A percentile compares a stretch with the other conserved stretches of the same genome.
Conservation (phyloP, 176 grass and related monocot species). For the Avena insularis region DNA sequence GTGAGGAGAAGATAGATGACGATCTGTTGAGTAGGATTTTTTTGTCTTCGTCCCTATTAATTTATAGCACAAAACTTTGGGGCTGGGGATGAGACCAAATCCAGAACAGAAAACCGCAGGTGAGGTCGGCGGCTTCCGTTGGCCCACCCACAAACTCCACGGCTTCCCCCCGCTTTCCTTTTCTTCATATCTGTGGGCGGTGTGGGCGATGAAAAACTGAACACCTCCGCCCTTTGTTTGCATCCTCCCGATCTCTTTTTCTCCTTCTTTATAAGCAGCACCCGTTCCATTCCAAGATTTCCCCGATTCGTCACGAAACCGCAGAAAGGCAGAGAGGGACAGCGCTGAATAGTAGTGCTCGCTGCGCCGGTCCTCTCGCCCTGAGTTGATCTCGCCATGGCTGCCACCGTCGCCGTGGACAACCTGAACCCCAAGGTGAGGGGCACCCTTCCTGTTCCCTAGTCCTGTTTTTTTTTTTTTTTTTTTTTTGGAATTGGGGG, state of each 20-base stretch:
- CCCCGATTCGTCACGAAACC: conserved; percentile 55
- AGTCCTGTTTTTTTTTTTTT: neutral
- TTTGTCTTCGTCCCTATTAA: too few species aligned
- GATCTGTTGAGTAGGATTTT: too few species aligned
- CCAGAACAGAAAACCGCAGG: conserved; percentile 32
- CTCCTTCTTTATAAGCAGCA: conserved; percentile 40
- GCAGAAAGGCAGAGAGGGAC: neutral
- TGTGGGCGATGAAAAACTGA: conserved; percentile 18
- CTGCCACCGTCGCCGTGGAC: conserved; percentile 51
- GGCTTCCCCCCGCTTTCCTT: conserved; percentile 16
- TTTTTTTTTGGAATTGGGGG: neutral
- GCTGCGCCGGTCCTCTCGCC: neutral
- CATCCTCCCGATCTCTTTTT: neutral
- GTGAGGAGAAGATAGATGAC: too few species aligned
- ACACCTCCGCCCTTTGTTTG: conserved; percentile 12
- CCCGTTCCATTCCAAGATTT: neutral
- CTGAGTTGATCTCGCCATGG: conserved; percentile 43
- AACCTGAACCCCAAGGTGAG: conserved; percentile 65
- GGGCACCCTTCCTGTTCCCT: neutral
- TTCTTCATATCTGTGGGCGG: conserved; percentile 34
- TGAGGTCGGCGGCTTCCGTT: conserved; percentile 3
- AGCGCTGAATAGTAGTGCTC: neutral
- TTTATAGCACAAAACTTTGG: too few species aligned
- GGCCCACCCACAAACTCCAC: conserved; percentile 7
- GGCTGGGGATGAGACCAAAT: neutral